Evolutionary conservation across 2,329 filamentous ascomycete genomes (phyloP).

Genomic region (Dothideomycetes sp.): DNA sequence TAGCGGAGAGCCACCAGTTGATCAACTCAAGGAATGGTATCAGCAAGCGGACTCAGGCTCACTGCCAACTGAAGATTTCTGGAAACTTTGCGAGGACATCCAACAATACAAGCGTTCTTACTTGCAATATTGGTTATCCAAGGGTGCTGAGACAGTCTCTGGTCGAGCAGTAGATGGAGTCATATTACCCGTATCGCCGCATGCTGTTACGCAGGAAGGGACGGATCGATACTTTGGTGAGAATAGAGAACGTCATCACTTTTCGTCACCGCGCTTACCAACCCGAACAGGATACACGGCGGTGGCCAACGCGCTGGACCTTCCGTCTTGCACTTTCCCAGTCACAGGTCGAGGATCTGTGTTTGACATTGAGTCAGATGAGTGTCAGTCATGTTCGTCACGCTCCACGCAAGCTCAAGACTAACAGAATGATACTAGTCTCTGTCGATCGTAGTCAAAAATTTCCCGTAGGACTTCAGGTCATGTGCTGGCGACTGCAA

Average conservation of each 20-base stretch:
- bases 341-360: constrained; percentile 7
- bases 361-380: constrained; percentile 9
- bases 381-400: constrained; percentile 10
- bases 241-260: constrained; percentile 5
- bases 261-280: constrained; percentile 9
- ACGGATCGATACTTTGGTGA: constrained; percentile 1
- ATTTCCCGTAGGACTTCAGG: constrained; percentile 16
- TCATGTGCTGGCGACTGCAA: constrained; percentile 15
- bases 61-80: constrained; percentile 11
- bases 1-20: constrained; percentile 13
- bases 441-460: constrained; percentile 9
- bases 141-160: constrained; percentile 6
- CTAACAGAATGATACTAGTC: constrained; percentile 9
- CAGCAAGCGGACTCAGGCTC: constrained; percentile 6
- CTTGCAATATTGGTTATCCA: constrained; percentile 11
- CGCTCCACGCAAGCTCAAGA: neutral
- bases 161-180: constrained; percentile 12
- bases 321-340: constrained; percentile 9
- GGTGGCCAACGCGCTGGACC: constrained; percentile 10
- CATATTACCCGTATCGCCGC: constrained; percentile 12
- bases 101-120: constrained; percentile 11
- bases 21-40: constrained; percentile 11
- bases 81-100: constrained; percentile 11
- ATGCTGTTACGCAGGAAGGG: neutral
- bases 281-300: constrained; percentile 12